These are phyloP conservation scores for Silene conica DNA, from an alignment of 148 eudicot genomes.

Conservation along the genomic window DNA sequence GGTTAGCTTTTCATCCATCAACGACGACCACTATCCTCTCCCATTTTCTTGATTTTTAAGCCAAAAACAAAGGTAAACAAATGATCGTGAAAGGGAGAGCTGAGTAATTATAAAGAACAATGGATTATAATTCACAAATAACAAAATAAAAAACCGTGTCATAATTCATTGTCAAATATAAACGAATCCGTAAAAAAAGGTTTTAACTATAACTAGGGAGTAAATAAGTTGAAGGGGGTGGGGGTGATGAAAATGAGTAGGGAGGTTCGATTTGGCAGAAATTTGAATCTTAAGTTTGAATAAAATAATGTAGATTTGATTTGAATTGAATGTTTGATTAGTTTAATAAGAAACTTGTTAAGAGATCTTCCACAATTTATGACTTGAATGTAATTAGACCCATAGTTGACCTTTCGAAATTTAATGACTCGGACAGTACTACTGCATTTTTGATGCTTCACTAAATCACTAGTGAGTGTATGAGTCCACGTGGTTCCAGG, in stretches of 20 bases:
- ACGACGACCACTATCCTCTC: too few relatives aligned
- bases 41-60: too few relatives aligned
- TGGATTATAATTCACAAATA: too few relatives aligned
- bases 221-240: neutral
- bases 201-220: too few relatives aligned
- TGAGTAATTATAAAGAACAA: too few relatives aligned
- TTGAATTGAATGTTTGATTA: constrained; percentile 13
- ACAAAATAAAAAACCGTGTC: too few relatives aligned
- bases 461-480: neutral
- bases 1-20: too few relatives aligned
- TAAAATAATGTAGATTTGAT: constrained; percentile 19
- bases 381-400: constrained; percentile 14
- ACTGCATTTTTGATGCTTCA: neutral
- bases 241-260: neutral
- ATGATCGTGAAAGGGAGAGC: too few relatives aligned
- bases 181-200: too few relatives aligned
- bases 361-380: neutral
- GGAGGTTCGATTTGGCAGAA: constrained; percentile 5
- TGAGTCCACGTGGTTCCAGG: constrained; percentile 28
- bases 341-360: neutral
- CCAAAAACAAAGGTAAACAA: too few relatives aligned
- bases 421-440: neutral
- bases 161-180: too few relatives aligned
- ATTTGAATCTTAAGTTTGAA: constrained; percentile 20
- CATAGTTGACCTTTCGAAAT: constrained; percentile 14